Base-by-base conservation (phyloP, 306 rosid species). In the Hippophae gyantsensis region DNA sequence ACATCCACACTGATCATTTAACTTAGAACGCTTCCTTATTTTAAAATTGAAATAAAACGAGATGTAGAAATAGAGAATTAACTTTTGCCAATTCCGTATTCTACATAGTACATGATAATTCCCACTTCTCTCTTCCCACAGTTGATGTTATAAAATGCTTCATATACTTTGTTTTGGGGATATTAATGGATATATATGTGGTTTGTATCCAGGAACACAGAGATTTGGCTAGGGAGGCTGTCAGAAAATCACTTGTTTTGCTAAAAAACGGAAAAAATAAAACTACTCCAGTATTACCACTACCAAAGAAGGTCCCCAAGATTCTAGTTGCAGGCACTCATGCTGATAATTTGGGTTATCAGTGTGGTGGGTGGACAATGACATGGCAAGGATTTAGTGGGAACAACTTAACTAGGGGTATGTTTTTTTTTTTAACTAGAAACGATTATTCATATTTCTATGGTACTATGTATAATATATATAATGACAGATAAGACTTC, bases 281-380 rank as follows among this genome's bases (percentile, higher is more conserved):
- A 13, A 13, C 6, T 49, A 12, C 53, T 0, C 53, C 53, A 12
- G 6, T 49, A 49, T 23, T 49, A 10, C 53, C 53, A 3, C 14
- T 49, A n/a, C 53, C 53, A 5, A 49, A 49, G 13, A 49, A 13
- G 8, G 13, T 23, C n/a, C 7, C 53, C 6, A 49, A 49, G 13
- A 49, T 49, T 12, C 53, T 49, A n/a, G 25, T 49, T 49, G 53
- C 53, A 12, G 53, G 53, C 2, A 12, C 53, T n/a, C 53, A 49
- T 49, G 53, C 53, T 12, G 6, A 49, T 23, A 49, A 49, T 13
- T 49, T 49, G 14, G 53, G 53, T 23, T 11, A 13, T 23, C 53
- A 49, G 14, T 49, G 53, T 49, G 53, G 25, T 49, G 53, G 53
- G 1, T 49, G 53, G 53, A 49, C 53, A 49, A 49, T 49, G 53